A percentile compares a stretch with the other conserved stretches of the same genome.
Evolutionary conservation across 805 yeast species (phyloP).

Genomic region (Saccharomycopsis sp.): DNA sequence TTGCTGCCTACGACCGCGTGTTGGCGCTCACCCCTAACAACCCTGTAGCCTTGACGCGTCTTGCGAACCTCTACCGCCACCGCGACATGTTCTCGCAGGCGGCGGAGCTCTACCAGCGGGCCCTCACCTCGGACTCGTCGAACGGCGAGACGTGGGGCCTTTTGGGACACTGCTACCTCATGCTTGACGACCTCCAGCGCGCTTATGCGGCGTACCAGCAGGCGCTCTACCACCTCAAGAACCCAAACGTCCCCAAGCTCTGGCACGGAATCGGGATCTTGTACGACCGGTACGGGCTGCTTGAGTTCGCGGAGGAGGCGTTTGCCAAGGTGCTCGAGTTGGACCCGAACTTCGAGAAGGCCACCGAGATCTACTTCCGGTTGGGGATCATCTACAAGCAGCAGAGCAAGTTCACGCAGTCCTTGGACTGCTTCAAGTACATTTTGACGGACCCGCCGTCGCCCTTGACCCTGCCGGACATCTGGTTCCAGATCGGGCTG

Average conservation of each 20-base stretch:
- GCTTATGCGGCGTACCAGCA: slow-evolving; percentile 97
- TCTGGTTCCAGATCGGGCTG: slow-evolving; percentile 97
- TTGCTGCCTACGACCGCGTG: slow-evolving; percentile 81
- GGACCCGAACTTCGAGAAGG: slow-evolving; percentile 94
- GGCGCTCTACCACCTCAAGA: slow-evolving; percentile 82
- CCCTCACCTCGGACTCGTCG: slow-evolving; percentile 72
- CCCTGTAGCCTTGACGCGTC: slow-evolving; percentile 73
- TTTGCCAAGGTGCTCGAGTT: slow-evolving; percentile 91
- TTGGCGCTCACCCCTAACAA: slow-evolving; percentile 80
- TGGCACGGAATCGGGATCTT: slow-evolving; percentile 99
- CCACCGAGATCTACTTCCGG: slow-evolving; percentile 92
- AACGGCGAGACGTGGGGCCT: slow-evolving; percentile 97
- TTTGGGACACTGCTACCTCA: slow-evolving; percentile 90
- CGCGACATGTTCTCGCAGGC: slow-evolving; percentile 90
- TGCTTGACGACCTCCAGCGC: slow-evolving; percentile 92
- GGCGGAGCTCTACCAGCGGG: slow-evolving; percentile 87
- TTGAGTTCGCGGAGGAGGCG: slow-evolving; percentile 98
- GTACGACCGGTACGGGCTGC: slow-evolving; percentile 91
- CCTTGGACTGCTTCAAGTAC: slow-evolving; percentile 91
- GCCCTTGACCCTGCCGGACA: slow-evolving; percentile 93
- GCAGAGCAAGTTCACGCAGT: slow-evolving; percentile 79
- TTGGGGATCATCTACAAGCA: slow-evolving; percentile 95
- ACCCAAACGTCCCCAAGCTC: slow-evolving; percentile 90
- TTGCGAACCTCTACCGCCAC: slow-evolving; percentile 84
- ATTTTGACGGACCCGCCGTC: slow-evolving; percentile 88